phyloP scores from a whole-genome alignment of 31 red algal genomes.

The Odonthalia washingtoniensis region DNA sequence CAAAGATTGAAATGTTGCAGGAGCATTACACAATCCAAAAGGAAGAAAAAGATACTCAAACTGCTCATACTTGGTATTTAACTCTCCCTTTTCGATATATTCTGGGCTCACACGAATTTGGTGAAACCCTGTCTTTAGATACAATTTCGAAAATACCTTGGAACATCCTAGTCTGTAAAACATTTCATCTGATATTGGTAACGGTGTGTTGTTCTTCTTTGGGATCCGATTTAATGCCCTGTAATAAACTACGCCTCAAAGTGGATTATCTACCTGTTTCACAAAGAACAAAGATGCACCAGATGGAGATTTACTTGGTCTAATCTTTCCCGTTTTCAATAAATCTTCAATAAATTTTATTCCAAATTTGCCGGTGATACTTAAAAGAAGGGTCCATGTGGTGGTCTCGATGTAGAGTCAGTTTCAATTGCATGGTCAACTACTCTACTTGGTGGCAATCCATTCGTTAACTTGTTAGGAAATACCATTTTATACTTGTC shows the following conservation, averaged over 20 bases:
- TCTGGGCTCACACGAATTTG: conserved; percentile 23
- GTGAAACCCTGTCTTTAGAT: not conserved
- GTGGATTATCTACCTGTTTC: too few relatives aligned
- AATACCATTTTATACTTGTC: not conserved
- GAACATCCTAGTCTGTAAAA: not conserved
- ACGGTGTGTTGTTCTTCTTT: conserved; percentile 19
- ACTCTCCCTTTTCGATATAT: too few relatives aligned
- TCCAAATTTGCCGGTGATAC: not conserved
- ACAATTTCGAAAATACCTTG: conserved; percentile 26
- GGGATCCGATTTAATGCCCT: conserved; percentile 15
- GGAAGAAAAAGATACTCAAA: too few relatives aligned
- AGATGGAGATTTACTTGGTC: conserved; percentile 3
- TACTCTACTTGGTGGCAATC: not conserved
- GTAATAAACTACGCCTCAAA: too few relatives aligned
- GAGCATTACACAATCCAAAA: too few relatives aligned
- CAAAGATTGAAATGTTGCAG: too few relatives aligned
- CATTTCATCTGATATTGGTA: conserved; percentile 35
- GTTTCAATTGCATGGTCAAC: not conserved
- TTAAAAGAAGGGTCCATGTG: not conserved
- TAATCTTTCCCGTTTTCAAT: not conserved
- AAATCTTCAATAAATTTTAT: not conserved
- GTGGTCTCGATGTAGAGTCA: not conserved
- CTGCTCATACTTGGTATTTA: too few relatives aligned
- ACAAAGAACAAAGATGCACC: conserved; percentile 3
- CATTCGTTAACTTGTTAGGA: not conserved